Evolutionary conservation across 305 asterid species (phyloP).

Genomic region (Fraxinus velutina): DNA sequence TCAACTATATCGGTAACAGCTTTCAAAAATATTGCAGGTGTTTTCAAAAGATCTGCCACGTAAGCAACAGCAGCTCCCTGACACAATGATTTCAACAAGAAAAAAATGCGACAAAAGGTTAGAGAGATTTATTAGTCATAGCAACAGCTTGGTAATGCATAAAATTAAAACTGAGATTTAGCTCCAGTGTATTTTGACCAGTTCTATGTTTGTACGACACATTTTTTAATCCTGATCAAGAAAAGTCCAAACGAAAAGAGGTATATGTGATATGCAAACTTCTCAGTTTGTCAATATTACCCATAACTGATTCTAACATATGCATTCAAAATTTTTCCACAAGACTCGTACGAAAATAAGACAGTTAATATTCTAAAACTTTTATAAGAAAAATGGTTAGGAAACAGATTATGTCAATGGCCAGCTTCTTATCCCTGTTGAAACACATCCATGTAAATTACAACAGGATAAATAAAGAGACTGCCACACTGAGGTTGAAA

Average conservation of each 20-base stretch:
- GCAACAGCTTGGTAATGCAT: background rate
- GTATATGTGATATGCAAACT: background rate
- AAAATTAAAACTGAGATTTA: background rate
- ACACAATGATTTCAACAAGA: slow-evolving; percentile 15
- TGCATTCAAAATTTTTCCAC: background rate
- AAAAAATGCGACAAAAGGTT: background rate
- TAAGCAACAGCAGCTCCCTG: slow-evolving; percentile 97
- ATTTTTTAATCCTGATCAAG: background rate
- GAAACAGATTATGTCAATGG: background rate
- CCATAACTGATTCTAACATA: background rate
- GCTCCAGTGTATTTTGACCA: background rate
- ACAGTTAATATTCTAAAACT: background rate
- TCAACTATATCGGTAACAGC: slow-evolving; percentile 91
- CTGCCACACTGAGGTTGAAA: background rate
- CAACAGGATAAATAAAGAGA: background rate
- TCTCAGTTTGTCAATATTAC: background rate
- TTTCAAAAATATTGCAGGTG: slow-evolving; percentile 72
- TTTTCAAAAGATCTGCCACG: slow-evolving; percentile 82
- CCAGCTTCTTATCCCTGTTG: background rate
- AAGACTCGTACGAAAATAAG: background rate
- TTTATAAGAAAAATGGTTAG: background rate
- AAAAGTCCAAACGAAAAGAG: background rate
- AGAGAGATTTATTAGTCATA: background rate
- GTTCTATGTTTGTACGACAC: background rate
- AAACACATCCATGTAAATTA: background rate